These are phyloP conservation scores for Lasiosphaeria ovina DNA, from an alignment of 495 filamentous ascomycete genomes.

Conservation along the genomic window DNA sequence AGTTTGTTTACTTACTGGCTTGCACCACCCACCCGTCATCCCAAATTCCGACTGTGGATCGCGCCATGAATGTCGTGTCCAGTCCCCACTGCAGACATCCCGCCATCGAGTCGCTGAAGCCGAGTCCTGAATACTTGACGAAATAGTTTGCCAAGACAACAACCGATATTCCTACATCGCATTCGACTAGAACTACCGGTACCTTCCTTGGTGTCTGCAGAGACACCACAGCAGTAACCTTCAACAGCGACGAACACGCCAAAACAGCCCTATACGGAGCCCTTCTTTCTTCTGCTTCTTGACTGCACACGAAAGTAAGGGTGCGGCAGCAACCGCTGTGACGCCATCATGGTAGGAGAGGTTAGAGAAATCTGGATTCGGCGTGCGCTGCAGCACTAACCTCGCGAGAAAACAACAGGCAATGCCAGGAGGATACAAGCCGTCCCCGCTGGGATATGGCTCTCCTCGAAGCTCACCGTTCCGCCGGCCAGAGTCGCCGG, in stretches of 20 bases:
- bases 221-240: too few species aligned
- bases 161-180: too few species aligned
- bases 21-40: slow-evolving; percentile 2
- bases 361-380: neutral
- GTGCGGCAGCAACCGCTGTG: neutral
- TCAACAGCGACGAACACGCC: too few species aligned
- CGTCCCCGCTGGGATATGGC: slow-evolving; percentile 38
- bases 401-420: slow-evolving; percentile 32
- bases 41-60: neutral
- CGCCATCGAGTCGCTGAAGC: too few species aligned
- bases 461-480: slow-evolving; percentile 76
- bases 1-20: slow-evolving; percentile 22
- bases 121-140: too few species aligned
- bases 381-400: neutral
- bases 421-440: slow-evolving; percentile 60
- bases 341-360: slow-evolving; percentile 11
- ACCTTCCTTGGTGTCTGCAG: too few species aligned
- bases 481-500: slow-evolving; percentile 59
- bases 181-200: too few species aligned
- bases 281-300: too few species aligned
- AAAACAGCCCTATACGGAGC: too few species aligned
- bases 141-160: too few species aligned
- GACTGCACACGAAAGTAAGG: too few species aligned
- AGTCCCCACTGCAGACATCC: too few species aligned
- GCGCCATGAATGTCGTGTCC: neutral